Evolutionary conservation across 371 early-diverging fungal species (phyloP).

Genomic region (Nosema muscidifuracis): DNA sequence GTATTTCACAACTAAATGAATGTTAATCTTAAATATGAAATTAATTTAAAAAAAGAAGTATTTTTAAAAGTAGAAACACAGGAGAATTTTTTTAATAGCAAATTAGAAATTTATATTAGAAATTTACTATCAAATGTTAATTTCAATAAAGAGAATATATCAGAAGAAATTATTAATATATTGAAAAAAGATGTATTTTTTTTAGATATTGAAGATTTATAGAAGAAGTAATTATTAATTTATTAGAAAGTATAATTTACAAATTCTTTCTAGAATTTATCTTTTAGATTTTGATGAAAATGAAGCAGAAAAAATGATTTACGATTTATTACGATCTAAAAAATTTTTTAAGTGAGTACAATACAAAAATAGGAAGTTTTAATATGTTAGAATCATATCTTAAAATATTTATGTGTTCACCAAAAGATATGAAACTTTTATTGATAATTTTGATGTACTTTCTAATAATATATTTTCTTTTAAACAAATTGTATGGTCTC

Average conservation of each 20-base stretch:
- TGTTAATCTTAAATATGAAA: not conserved
- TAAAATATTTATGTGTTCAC: slow-evolving; percentile 50
- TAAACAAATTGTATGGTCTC: slow-evolving; percentile 48
- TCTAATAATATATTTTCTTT: slow-evolving; percentile 52
- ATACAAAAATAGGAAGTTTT: slow-evolving; percentile 19
- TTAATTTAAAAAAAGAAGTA: slow-evolving; percentile 2
- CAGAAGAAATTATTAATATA: slow-evolving; percentile 24
- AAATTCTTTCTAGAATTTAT: slow-evolving; percentile 33
- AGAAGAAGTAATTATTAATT: slow-evolving; percentile 21
- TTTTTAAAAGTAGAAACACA: not conserved
- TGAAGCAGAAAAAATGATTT: slow-evolving; percentile 29
- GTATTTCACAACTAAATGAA: not conserved
- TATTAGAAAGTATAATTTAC: slow-evolving; percentile 36
- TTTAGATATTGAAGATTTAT: slow-evolving; percentile 11
- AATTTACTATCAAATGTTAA: slow-evolving; percentile 6
- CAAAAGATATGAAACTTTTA: slow-evolving; percentile 48
- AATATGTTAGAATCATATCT: slow-evolving; percentile 52
- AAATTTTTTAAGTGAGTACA: slow-evolving; percentile 15
- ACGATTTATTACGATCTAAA: slow-evolving; percentile 47
- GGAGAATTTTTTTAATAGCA: slow-evolving; percentile 4
- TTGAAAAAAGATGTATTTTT: slow-evolving; percentile 27
- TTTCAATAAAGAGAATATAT: slow-evolving; percentile 6
- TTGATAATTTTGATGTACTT: slow-evolving; percentile 52
- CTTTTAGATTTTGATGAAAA: slow-evolving; percentile 27
- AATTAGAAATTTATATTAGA: slow-evolving; percentile 14